Conservation (phyloP, 768 basidiomycete species). For the Lepiota brunneoincarnata region DNA sequence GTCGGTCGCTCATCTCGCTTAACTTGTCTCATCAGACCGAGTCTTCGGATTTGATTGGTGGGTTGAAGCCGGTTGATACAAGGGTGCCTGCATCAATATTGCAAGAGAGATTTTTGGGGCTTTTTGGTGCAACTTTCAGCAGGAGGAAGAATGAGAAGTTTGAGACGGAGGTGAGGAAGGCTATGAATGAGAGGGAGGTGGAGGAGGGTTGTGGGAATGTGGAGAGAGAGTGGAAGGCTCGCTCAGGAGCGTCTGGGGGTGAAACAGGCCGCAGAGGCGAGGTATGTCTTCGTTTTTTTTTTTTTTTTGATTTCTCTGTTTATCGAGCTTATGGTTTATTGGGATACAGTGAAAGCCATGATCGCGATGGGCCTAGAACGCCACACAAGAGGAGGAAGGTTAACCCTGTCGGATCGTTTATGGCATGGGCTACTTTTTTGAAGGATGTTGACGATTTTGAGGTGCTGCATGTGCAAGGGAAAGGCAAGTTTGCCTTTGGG, state of each 20-base stretch:
- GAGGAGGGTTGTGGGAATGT: conserved; percentile 79
- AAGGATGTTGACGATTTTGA: conserved; percentile 77
- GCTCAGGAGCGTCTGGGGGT: conserved; percentile 61
- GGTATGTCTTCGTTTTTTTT: conserved; percentile 20
- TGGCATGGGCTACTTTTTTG: conserved; percentile 68
- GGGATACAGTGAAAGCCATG: conserved; percentile 12
- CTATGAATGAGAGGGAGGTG: conserved; percentile 81
- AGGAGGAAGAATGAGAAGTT: conserved; percentile 86
- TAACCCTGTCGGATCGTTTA: conserved; percentile 35
- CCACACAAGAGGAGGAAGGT: conserved; percentile 75
- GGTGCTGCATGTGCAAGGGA: conserved; percentile 81
- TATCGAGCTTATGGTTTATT: not conserved
- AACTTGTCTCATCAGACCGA: conserved; percentile 98
- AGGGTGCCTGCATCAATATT: conserved; percentile 70
- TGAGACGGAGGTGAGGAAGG: conserved; percentile 76
- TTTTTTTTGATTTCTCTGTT: not conserved
- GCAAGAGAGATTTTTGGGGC: conserved; percentile 69
- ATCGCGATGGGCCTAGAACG: conserved; percentile 26
- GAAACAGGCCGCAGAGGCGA: conserved; percentile 23
- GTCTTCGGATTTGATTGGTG: conserved; percentile 89
- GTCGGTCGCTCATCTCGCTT: conserved; percentile 76
- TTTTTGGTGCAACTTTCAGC: conserved; percentile 89
- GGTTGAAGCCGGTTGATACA: conserved; percentile 94
- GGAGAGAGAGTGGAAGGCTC: conserved; percentile 73
- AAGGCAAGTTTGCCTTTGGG: conserved; percentile 88